Evolutionary conservation across 2,329 filamentous ascomycete species (phyloP).

Genomic region (Fusarium brachygibbosum): DNA sequence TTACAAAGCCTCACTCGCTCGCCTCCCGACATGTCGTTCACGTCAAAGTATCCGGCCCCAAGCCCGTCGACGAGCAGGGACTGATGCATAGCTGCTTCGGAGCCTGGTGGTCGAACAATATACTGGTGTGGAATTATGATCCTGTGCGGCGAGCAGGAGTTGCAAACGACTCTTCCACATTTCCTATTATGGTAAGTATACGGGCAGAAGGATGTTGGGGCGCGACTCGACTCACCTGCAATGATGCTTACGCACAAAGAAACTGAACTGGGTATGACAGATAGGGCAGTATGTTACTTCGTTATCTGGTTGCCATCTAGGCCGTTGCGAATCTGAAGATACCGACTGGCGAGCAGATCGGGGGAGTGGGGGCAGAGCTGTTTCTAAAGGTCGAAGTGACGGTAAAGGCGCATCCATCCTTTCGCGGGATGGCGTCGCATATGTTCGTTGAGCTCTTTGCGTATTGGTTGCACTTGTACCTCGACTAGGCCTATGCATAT

Average conservation of each 20-base stretch:
- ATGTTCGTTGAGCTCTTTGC: constrained; percentile 28
- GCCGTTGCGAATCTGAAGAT: constrained; percentile 68
- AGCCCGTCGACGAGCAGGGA: constrained; percentile 57
- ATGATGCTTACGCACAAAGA: constrained; percentile 92
- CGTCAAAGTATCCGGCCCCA: constrained; percentile 58
- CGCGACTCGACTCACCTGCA: constrained; percentile 73
- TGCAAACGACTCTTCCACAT: constrained; percentile 93
- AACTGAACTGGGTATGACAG: constrained; percentile 82
- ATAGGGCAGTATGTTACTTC: constrained; percentile 89
- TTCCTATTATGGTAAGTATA: constrained; percentile 68
- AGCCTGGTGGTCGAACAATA: constrained; percentile 82
- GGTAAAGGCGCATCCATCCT: constrained; percentile 49
- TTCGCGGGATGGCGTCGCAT: constrained; percentile 45
- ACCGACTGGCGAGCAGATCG: constrained; percentile 32
- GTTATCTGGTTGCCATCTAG: constrained; percentile 88
- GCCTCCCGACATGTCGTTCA: constrained; percentile 64
- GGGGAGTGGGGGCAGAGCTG: constrained; percentile 41
- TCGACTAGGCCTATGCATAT: constrained; percentile 7
- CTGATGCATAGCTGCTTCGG: constrained; percentile 56
- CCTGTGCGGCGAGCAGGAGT: constrained; percentile 89
- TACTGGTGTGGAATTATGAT: constrained; percentile 96
- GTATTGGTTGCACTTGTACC: constrained; percentile 6
- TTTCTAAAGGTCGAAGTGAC: constrained; percentile 32
- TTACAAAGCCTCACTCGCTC: constrained; percentile 72
- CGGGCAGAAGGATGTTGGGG: background rate